Evolutionary conservation across 2,329 filamentous ascomycete species (phyloP).

Genomic region (Tolypocladium tundrense): DNA sequence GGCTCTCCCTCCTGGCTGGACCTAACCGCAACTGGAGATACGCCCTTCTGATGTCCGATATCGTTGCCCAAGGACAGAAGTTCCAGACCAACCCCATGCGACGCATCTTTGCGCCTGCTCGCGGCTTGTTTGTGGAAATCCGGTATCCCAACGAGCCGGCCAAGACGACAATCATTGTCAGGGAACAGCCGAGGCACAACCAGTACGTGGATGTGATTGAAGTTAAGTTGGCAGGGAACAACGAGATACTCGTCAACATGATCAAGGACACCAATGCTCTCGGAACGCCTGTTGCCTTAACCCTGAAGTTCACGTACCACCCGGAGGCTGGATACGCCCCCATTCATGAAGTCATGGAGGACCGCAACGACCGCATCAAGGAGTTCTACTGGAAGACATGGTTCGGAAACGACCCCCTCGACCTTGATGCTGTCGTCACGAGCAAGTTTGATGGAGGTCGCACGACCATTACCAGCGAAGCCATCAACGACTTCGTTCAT

Average conservation of each 20-base stretch:
- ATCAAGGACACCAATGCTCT: slow-evolving; percentile 88
- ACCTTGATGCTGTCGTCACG: slow-evolving; percentile 76
- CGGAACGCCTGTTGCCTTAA: slow-evolving; percentile 69
- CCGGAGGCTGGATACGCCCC: slow-evolving; percentile 96
- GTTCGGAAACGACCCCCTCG: slow-evolving; percentile 80
- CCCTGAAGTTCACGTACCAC: slow-evolving; percentile 84
- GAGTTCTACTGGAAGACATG: slow-evolving; percentile 98
- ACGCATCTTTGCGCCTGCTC: slow-evolving; percentile 77
- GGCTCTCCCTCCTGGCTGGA: slow-evolving; percentile 82
- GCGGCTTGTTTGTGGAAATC: slow-evolving; percentile 85
- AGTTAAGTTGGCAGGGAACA: slow-evolving; percentile 62
- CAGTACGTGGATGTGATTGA: slow-evolving; percentile 85
- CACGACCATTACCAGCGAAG: slow-evolving; percentile 77
- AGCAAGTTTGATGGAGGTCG: slow-evolving; percentile 85
- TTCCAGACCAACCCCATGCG: slow-evolving; percentile 96
- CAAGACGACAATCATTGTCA: slow-evolving; percentile 77
- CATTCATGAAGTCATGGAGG: slow-evolving; percentile 91
- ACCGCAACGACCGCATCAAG: slow-evolving; percentile 95
- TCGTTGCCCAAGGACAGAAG: slow-evolving; percentile 89
- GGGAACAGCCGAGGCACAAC: slow-evolving; percentile 76
- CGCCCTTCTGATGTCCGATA: slow-evolving; percentile 85
- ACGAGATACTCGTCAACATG: slow-evolving; percentile 79
- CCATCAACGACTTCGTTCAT: slow-evolving; percentile 98
- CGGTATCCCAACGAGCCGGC: slow-evolving; percentile 67
- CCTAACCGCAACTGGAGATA: slow-evolving; percentile 84